These are phyloP conservation scores for Suhomyces anneliseae DNA, from an alignment of 1,139 yeast genomes.

Conservation along the genomic window DNA sequence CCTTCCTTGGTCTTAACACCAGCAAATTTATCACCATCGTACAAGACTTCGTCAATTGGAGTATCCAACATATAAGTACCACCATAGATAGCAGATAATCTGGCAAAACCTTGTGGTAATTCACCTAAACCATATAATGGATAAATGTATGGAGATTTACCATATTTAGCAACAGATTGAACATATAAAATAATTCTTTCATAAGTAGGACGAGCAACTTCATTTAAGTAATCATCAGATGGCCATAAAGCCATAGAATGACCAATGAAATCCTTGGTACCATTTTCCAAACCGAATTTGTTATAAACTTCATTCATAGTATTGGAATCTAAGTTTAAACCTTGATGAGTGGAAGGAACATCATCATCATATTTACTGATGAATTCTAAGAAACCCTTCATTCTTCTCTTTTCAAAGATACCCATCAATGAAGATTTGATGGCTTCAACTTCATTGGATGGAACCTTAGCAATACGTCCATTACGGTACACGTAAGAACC, in stretches of 20 bases:
- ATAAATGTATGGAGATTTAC: conserved; percentile 93
- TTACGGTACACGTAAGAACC: conserved; percentile 93
- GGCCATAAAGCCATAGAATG: conserved; percentile 99
- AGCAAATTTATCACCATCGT: conserved; percentile 62
- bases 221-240: conserved; percentile 82
- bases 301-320: conserved; percentile 91
- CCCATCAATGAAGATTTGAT: conserved; percentile 92
- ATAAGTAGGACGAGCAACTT: conserved; percentile 91
- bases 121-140: conserved; percentile 98
- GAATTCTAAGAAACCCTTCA: conserved; percentile 88
- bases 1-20: conserved; percentile 94
- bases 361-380: conserved; percentile 82
- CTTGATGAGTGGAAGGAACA: conserved; percentile 78
- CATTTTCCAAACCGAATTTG: conserved; percentile 87
- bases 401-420: conserved; percentile 90
- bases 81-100: conserved; percentile 95
- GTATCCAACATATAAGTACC: conserved; percentile 98
- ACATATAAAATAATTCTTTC: conserved; percentile 84
- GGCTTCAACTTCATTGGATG: conserved; percentile 90
- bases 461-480: conserved; percentile 93
- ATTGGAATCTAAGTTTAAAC: conserved; percentile 77
- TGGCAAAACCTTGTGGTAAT: conserved; percentile 96
- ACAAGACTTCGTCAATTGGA: conserved; percentile 86
- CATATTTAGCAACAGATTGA: conserved; percentile 90
- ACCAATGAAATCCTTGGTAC: conserved; percentile 95